A percentile compares a stretch with the other conserved stretches of the same genome.
These are phyloP conservation scores for Spathaspora passalidarum DNA, from an alignment of 805 yeast species.

Conservation along the genomic window DNA sequence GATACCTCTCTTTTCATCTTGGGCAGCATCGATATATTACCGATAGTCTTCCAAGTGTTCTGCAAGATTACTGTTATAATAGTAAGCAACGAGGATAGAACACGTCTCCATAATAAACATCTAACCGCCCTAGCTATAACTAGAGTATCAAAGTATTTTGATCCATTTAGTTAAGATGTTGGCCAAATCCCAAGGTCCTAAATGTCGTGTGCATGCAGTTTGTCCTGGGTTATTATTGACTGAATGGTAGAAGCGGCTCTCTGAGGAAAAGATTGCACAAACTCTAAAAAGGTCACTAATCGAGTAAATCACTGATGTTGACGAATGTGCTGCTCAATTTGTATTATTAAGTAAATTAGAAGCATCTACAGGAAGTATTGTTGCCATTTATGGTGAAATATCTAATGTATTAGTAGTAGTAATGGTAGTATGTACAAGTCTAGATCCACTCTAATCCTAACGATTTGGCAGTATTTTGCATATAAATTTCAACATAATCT, in stretches of 20 bases:
- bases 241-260: slow-evolving; percentile 24
- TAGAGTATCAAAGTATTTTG: too few species aligned
- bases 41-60: too few species aligned
- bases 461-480: slow-evolving; percentile 40
- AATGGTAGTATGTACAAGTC: neutral
- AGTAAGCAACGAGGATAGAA: too few species aligned
- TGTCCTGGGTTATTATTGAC: slow-evolving; percentile 19
- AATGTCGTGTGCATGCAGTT: slow-evolving; percentile 14
- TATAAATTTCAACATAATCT: slow-evolving; percentile 42
- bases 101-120: too few species aligned
- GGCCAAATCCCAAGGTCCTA: slow-evolving; percentile 20
- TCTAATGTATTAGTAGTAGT: too few species aligned
- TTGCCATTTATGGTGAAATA: slow-evolving; percentile 22
- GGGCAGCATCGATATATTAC: too few species aligned
- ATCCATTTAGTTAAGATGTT: slow-evolving; percentile 19
- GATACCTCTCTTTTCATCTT: too few species aligned
- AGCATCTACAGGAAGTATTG: slow-evolving; percentile 23
- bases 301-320: slow-evolving; percentile 18
- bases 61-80: too few species aligned
- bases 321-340: slow-evolving; percentile 23
- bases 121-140: too few species aligned
- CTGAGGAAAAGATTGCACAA: slow-evolving; percentile 13
- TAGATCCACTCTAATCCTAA: slow-evolving; percentile 38
- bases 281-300: slow-evolving; percentile 16
- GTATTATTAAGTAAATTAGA: slow-evolving; percentile 17